Evolutionary conservation across 352 stramenopile genomes (phyloP).

Genomic region (Phytophthora pini): DNA sequence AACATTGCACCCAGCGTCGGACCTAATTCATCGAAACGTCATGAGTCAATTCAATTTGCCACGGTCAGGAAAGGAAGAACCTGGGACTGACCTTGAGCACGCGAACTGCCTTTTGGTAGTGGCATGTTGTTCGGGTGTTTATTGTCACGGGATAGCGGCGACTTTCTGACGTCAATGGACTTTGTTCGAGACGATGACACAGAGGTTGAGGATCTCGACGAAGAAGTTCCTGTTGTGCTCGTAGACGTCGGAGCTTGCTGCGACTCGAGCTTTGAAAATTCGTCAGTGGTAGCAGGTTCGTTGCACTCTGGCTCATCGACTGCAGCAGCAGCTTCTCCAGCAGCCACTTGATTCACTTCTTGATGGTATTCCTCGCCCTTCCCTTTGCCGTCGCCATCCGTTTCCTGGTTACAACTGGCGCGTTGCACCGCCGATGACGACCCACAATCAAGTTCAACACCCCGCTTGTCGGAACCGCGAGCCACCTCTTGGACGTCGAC

Average conservation of each 20-base stretch:
- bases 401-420: slow-evolving; percentile 22
- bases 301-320: background rate
- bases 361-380: slow-evolving; percentile 6
- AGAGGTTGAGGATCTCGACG: slow-evolving; percentile 7
- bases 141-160: slow-evolving; percentile 10
- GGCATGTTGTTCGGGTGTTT: slow-evolving; percentile 11
- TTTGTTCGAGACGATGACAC: slow-evolving; percentile 7
- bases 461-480: background rate
- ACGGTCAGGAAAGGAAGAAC: background rate
- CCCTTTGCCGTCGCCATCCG: slow-evolving; percentile 11
- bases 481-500: slow-evolving; percentile 1
- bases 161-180: slow-evolving; percentile 10
- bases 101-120: slow-evolving; percentile 10
- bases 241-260: slow-evolving; percentile 22
- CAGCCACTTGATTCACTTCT: slow-evolving; percentile 21
- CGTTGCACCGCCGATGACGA: slow-evolving; percentile 11
- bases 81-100: slow-evolving; percentile 23
- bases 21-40: slow-evolving; percentile 24
- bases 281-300: slow-evolving; percentile 1
- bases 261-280: slow-evolving; percentile 10
- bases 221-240: slow-evolving; percentile 29
- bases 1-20: slow-evolving; percentile 65
- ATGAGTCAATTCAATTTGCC: slow-evolving; percentile 13
- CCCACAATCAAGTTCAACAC: slow-evolving; percentile 20
- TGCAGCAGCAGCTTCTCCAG: slow-evolving; percentile 1